Base-by-base conservation (phyloP, 768 basidiomycete species). In the Cubamyces sp. region DNA sequence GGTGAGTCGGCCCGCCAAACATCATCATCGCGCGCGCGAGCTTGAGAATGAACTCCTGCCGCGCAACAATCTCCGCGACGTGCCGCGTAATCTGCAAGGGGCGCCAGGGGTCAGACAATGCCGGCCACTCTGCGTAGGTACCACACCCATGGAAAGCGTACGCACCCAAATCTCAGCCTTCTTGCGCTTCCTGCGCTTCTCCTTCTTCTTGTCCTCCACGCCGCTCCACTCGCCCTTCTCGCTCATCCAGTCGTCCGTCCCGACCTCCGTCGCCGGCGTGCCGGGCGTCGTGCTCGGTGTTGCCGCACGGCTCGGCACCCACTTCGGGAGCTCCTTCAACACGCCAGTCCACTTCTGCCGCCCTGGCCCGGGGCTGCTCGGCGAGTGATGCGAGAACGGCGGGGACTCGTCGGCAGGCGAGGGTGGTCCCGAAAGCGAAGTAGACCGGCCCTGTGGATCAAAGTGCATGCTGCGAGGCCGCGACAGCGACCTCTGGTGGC, bases 1-100 rank as follows among this genome's bases (percentile, higher is more conserved):
- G 88, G 72, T 96, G 91, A 14, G 88, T 84, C 19, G 92, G 91
- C 5, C 87, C 88, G 11, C 92, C 92, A 66, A 91, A 93, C 84
- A 90, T 91, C 91, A 94, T 95, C 81, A 95, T 86, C 11, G 91
- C 86, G 53, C 91, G 84, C 6, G 88, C 84, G 28, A 94, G 83
- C 78, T 93, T 94, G 73, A 93, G 76, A 52, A 95, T 81, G 75
- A 95, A 95, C 59, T 90, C 88, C 70, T 96, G 91, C 37, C 93
- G 81, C 66, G 86, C 84, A 30, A 92, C 82, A 60, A 94, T 88
- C 60, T 88, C 87, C 1, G 92, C 92, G 28, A 94, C 88, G 66
- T 94, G 91, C 55, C 86, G 87, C 23, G 90, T 91, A 62, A 91
- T 92, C 90, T 91, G 63, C 28, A 40, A 21, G 37, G n/a, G n/a